Base-by-base conservation (phyloP, 768 basidiomycete genomes). In the Gloeopeniophorella convolvens region DNA sequence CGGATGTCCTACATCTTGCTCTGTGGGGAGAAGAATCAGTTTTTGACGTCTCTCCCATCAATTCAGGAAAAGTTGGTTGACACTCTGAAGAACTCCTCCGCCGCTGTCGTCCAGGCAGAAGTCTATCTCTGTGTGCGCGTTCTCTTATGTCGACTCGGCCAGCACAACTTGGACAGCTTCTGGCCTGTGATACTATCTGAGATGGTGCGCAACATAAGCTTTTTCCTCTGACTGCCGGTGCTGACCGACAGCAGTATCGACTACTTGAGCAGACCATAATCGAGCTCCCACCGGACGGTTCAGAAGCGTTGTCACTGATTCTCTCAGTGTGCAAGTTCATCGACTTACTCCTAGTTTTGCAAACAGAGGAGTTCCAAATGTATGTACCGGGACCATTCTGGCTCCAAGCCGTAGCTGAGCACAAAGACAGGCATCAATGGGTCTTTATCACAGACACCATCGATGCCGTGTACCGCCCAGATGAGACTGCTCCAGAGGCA, bases 51-150 rank as follows among this genome's bases (percentile, higher is more conserved):
- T 54, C 72, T 99, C 28, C 96, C 96, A 13, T 79, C 80, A 24
- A 89, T 99, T n/a, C 93, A 97, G 65, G 96, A 98, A 69, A 96
- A 89, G 68, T 73, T 99, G 12, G 96, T 96, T 9, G 96, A 99
- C 56, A 83, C 93, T 3, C 69, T 98, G 40, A 81, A 89, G 28
- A 88, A 81, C 57, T 78, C 82, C 13, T 72, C 86, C 1, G 80
- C 89, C 3, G 83, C 93, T 1, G 73, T 86, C 41, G 92, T 99
- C 0, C 89, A 93, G 63, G 85, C 86, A 60, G 95, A 99, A 66
- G 92, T 94, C 8, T 99, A 92, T 65, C 75, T 98, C 12, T 97
- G 93, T 61, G 80, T 98, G 42, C 77, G 96, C 10, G 87, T 97
- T 2, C 68, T 98, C 16, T 75, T 98, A 37, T 97, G 91, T 63